Conservation (phyloP, 139 green algal species). For the Spirogloea muscicola region DNA sequence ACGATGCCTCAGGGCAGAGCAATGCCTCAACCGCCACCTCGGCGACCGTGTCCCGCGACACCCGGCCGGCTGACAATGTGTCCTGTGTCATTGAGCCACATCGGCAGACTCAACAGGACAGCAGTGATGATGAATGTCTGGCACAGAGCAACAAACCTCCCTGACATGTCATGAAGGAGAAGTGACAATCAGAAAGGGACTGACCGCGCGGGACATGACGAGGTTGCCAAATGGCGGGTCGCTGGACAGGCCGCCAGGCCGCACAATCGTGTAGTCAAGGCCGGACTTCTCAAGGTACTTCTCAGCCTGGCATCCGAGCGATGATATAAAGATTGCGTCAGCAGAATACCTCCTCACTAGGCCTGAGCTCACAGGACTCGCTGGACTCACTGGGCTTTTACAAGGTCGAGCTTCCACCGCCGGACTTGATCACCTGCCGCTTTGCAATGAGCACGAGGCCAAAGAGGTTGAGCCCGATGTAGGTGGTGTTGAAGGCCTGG, state of each 20-base stretch:
- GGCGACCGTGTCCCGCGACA: conserved; percentile 22
- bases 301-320: conserved; percentile 37
- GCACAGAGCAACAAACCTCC: no score
- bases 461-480: conserved; percentile 54
- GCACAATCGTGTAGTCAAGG: conserved; percentile 52
- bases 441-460: conserved; percentile 34
- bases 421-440: conserved; percentile 30
- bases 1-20: conserved; percentile 3
- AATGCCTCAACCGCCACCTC: conserved; percentile 31
- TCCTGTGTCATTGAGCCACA: no score
- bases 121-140: no score
- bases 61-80: not conserved
- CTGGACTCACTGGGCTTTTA: not conserved
- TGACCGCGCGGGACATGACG: conserved; percentile 29
- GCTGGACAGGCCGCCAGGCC: conserved; percentile 45
- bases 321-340: no score
- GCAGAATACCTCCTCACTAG: no score
- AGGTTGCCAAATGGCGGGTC: conserved; percentile 20
- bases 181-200: no score
- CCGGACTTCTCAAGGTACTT: conserved; percentile 37
- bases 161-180: no score
- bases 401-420: conserved; percentile 43
- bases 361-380: no score
- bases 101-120: no score
- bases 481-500: conserved; percentile 36